Evolutionary conservation across 1,284 basidiomycete genomes (phyloP).

Genomic region (Porphyrellus sp.): DNA sequence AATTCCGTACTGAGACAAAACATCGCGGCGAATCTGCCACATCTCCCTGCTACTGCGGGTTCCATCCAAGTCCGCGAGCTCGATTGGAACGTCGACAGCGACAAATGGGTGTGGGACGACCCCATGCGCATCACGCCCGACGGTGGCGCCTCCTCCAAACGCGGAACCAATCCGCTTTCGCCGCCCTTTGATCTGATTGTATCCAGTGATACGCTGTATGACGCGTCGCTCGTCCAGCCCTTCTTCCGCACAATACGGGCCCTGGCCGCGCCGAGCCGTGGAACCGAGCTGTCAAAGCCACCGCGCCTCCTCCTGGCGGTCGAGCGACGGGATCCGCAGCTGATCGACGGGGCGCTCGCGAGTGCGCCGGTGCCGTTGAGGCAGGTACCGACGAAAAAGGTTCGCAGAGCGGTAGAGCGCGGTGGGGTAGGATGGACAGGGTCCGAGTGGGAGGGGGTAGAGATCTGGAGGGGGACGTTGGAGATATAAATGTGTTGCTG

Average conservation of each 20-base stretch:
- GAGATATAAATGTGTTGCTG: not conserved
- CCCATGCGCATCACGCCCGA: conserved; percentile 26
- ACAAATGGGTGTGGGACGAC: conserved; percentile 35
- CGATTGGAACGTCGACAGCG: conserved; percentile 45
- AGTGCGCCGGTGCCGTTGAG: conserved; percentile 50
- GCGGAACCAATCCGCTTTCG: conserved; percentile 25
- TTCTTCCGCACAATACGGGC: conserved; percentile 67
- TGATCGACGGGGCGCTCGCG: conserved; percentile 60
- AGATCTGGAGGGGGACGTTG: conserved; percentile 54
- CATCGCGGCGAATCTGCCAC: conserved; percentile 49
- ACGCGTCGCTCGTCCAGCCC: conserved; percentile 58
- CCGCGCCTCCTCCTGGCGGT: conserved; percentile 68
- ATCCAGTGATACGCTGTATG: conserved; percentile 85
- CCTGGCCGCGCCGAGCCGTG: conserved; percentile 42
- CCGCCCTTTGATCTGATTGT: conserved; percentile 78
- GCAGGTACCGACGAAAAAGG: conserved; percentile 56
- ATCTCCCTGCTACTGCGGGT: conserved; percentile 52
- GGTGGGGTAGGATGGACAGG: conserved; percentile 56
- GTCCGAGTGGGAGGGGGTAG: conserved; percentile 73
- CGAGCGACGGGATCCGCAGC: conserved; percentile 70
- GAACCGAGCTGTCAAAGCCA: conserved; percentile 13
- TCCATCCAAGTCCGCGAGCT: conserved; percentile 39
- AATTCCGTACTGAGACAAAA: conserved; percentile 66
- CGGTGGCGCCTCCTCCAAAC: not conserved
- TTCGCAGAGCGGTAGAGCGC: conserved; percentile 62